Base-by-base conservation (phyloP, 768 basidiomycete genomes). In the Naganishia vishniacii region DNA sequence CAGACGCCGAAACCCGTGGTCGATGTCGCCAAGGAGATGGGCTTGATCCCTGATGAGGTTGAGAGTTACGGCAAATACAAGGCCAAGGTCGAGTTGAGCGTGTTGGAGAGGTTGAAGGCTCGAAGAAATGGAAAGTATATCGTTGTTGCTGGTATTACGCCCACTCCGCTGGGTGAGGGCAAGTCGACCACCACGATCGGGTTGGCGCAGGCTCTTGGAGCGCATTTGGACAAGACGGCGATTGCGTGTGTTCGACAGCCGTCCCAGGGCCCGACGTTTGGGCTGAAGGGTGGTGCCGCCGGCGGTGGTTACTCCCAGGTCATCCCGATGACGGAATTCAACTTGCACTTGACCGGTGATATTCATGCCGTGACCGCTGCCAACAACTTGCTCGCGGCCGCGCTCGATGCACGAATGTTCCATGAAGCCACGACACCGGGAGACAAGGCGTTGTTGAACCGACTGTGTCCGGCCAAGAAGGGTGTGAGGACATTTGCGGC, bases 261-360 rank as follows among this genome's bases (percentile, higher is more conserved):
- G 4, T 92, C 91, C 80, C 94, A 99, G 78, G 94, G 95, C 13
- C 94, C 94, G 34, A 98, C 94, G 0, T 99, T 98, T 75, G 94
- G 94, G 70, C 95, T 99, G 81, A 99, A 99, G 79, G 94, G 94
- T 69, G 95, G 94, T 71, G 94, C 94, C 40, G 94, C 94, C 45
- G 94, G 95, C 42, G 94, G 94, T 66, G 94, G 94, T 59, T 99
- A 98, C 81, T 91, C 90, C 75, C 93, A 95, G 75, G 89, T 99
- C 72, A 98, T 98, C 79, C 94, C 94, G 44, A 97, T 98, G 94
- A 94, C 97, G 73, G 94, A 97, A 88, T 98, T 99, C 79, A 98
- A 98, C 78, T 79, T 99, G 49, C 72, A 74, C 62, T 69, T 75
- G 56, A 73, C 72, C 42, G 93, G 93, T 67, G 95, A 99, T 79